Conservation (phyloP, 306 rosid species). For the Vigna angularis region DNA sequence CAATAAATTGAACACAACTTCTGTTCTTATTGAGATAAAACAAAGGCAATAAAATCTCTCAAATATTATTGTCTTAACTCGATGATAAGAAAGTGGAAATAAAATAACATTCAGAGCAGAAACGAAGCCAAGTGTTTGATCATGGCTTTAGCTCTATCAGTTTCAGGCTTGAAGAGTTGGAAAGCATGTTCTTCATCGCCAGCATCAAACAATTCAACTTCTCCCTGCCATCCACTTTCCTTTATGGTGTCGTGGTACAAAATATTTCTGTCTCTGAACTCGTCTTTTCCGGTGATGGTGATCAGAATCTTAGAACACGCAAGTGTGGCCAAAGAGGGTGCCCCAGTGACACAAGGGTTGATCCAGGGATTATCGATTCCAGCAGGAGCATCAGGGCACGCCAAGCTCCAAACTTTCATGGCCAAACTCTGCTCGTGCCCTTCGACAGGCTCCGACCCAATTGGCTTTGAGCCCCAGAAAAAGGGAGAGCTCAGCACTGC, state of each 20-base stretch:
- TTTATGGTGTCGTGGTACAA: constrained; percentile 40
- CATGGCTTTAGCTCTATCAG: constrained; percentile 12
- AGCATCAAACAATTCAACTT: constrained; percentile 46
- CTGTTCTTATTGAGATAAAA: no score
- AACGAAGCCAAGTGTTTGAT: constrained; percentile 46
- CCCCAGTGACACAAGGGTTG: constrained; percentile 48
- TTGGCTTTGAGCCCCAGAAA: constrained; percentile 51
- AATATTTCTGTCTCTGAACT: constrained; percentile 48
- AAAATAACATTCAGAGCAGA: neutral
- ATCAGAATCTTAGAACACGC: constrained; percentile 50
- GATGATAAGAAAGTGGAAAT: no score
- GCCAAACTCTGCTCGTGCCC: constrained; percentile 35
- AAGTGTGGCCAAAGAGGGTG: constrained; percentile 58
- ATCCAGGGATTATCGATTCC: constrained; percentile 49
- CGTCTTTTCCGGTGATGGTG: constrained; percentile 47
- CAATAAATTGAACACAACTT: no score
- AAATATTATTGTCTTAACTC: no score
- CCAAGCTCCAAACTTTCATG: constrained; percentile 38
- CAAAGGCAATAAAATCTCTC: no score
- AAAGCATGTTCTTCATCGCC: constrained; percentile 50
- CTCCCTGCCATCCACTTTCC: constrained; percentile 55
- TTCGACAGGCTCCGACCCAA: constrained; percentile 34
- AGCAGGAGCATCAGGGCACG: constrained; percentile 36
- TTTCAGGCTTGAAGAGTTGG: constrained; percentile 40
- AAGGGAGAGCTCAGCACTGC: constrained; percentile 36